phyloP scores from a whole-genome alignment of 2,329 filamentous ascomycete species.

The Aspergillus sp. region DNA sequence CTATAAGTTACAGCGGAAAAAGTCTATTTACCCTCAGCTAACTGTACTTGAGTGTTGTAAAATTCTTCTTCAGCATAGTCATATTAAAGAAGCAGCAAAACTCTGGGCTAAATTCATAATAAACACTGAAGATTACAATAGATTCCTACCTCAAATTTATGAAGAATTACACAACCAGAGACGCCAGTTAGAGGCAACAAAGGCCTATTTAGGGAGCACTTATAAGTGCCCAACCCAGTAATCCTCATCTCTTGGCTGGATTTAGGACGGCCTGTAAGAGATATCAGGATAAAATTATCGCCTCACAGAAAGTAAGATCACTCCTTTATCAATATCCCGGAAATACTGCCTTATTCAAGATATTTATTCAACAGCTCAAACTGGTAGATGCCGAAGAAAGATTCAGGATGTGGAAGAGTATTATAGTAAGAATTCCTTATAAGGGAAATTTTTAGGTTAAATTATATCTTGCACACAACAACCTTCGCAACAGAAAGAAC shows the following conservation, averaged over 20 bases:
- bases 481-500: background rate
- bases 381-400: background rate
- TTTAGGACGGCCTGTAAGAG: background rate
- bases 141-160: background rate
- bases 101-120: background rate
- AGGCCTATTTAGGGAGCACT: background rate
- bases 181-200: background rate
- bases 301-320: background rate
- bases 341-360: background rate
- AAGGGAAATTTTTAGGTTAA: background rate
- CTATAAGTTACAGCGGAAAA: background rate
- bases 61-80: background rate
- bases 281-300: background rate
- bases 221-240: background rate
- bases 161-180: background rate
- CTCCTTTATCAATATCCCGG: background rate
- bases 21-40: background rate
- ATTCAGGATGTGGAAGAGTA: background rate
- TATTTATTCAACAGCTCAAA: background rate
- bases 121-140: background rate
- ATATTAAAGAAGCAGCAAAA: background rate
- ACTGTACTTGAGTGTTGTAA: background rate
- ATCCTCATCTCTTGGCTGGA: background rate
- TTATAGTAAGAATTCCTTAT: background rate
- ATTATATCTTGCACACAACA: background rate